phyloP scores from a whole-genome alignment of 2,329 filamentous ascomycete species.

The Coniella lustricola region DNA sequence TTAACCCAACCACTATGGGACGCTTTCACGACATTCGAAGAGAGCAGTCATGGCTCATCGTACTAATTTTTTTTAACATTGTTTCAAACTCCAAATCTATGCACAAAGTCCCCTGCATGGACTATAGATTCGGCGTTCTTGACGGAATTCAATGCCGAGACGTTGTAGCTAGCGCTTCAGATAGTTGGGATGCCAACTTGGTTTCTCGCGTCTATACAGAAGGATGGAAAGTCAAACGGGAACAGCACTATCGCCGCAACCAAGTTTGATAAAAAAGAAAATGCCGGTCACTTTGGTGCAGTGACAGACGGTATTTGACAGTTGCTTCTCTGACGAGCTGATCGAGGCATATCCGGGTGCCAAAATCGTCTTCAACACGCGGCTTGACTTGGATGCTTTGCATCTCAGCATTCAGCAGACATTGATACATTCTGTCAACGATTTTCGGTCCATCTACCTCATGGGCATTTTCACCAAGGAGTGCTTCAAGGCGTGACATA shows the following conservation, averaged over 20 bases:
- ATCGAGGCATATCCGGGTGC: slow-evolving; percentile 41
- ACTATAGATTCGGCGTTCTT: too few relatives aligned
- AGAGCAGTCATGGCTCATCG: too few relatives aligned
- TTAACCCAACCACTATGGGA: too few relatives aligned
- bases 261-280: slow-evolving; percentile 24
- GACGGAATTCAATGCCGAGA: too few relatives aligned
- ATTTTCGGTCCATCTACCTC: slow-evolving; percentile 24
- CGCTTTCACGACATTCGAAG: too few relatives aligned
- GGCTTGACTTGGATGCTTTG: slow-evolving; percentile 33
- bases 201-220: too few relatives aligned
- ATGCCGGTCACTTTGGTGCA: slow-evolving; percentile 26
- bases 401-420: slow-evolving; percentile 25
- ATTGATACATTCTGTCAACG: slow-evolving; percentile 20
- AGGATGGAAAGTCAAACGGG: slow-evolving; percentile 9
- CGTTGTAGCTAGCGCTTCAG: too few relatives aligned
- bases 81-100: too few relatives aligned
- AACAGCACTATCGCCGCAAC: slow-evolving; percentile 16
- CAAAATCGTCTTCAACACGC: slow-evolving; percentile 36
- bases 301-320: slow-evolving; percentile 35
- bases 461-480: slow-evolving; percentile 23
- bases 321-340: slow-evolving; percentile 34
- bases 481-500: slow-evolving; percentile 28
- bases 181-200: too few relatives aligned
- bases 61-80: too few relatives aligned
- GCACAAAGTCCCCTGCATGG: too few relatives aligned